phyloP scores from a whole-genome alignment of 176 grass and related monocot species.

The Triticum timopheevii region DNA sequence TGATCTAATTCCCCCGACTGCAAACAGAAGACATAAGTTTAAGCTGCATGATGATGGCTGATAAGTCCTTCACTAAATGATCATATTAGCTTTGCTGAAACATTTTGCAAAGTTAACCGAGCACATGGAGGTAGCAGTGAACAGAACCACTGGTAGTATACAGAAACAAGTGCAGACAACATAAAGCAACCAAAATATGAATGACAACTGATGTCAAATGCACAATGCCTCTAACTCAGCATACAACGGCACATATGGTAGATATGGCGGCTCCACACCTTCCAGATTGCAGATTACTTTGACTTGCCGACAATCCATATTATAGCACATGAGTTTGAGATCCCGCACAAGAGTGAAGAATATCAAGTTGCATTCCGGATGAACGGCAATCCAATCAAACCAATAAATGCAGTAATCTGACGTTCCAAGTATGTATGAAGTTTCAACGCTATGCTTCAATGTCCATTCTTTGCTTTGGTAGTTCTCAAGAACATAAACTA shows the following conservation, averaged over 20 bases:
- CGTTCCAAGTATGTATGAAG: not conserved
- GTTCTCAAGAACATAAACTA: not conserved
- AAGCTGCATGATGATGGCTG: not conserved
- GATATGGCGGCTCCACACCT: not conserved
- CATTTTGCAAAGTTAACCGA: not conserved
- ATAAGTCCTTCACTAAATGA: not conserved
- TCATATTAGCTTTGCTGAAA: not conserved
- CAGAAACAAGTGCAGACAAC: too few relatives aligned
- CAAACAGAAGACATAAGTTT: not conserved
- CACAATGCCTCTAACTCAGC: not conserved
- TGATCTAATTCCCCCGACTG: not conserved
- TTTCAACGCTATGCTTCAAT: not conserved
- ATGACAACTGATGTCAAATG: not conserved
- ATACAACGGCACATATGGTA: not conserved
- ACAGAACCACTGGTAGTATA: not conserved
- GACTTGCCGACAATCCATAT: not conserved
- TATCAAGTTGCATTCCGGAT: not conserved
- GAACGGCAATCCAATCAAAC: not conserved
- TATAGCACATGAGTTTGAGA: not conserved
- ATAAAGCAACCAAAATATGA: not conserved
- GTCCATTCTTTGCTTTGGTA: slow-evolving; percentile 1
- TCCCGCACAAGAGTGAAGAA: not conserved
- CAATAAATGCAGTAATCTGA: not conserved
- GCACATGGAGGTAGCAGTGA: not conserved
- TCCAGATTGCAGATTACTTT: not conserved